Conservation (phyloP, 257 asterid genomes). For the Solanum raphanifolium region DNA sequence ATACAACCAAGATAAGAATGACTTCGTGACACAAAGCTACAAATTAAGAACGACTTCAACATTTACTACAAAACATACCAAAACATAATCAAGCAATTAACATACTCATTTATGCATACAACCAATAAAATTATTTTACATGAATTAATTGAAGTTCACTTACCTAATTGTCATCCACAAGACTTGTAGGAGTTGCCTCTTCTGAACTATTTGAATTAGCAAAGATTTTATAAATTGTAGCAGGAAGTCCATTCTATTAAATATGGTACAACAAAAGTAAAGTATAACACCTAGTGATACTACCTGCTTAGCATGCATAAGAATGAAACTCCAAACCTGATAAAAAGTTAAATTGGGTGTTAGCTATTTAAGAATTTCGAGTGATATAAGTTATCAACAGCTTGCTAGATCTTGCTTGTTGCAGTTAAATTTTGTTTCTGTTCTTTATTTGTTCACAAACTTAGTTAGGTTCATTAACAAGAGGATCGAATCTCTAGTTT, state of each 20-base stretch:
- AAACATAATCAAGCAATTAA: neutral
- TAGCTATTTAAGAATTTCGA: too few relatives aligned
- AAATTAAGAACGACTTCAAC: neutral
- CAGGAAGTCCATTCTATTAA: neutral
- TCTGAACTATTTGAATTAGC: neutral
- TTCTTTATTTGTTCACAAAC: constrained; percentile 18
- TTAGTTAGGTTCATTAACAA: constrained; percentile 76
- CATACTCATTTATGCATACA: neutral
- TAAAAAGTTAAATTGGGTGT: too few relatives aligned
- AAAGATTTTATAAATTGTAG: neutral
- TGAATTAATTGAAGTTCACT: neutral
- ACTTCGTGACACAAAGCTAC: neutral
- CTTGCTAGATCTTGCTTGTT: constrained; percentile 4
- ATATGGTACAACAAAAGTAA: neutral
- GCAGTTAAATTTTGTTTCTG: constrained; percentile 1
- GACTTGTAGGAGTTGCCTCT: neutral
- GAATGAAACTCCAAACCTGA: neutral
- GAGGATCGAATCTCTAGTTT: constrained; percentile 65
- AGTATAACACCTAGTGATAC: neutral
- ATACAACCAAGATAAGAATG: neutral
- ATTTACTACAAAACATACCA: neutral
- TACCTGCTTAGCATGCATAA: neutral
- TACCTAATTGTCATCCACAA: neutral
- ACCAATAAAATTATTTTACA: neutral
- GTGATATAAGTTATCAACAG: neutral